Percentiles rank a stretch among this genome's conserved stretches.
Evolutionary conservation across 1,139 yeast genomes (phyloP).

Genomic region (Lodderomyces orthopsilosis): DNA sequence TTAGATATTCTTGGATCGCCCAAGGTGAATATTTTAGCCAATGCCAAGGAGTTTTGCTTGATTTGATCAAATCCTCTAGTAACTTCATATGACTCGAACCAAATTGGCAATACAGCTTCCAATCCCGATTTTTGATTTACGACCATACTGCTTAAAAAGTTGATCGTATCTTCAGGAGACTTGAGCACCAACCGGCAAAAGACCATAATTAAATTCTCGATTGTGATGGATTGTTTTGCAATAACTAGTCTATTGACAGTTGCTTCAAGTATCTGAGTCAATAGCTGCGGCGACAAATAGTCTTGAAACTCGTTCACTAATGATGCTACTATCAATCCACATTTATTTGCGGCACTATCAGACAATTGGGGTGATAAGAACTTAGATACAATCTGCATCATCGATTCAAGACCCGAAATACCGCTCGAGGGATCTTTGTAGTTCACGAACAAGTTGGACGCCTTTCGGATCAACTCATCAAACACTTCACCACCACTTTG

Average conservation of each 20-base stretch:
- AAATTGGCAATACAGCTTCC: constrained; percentile 47
- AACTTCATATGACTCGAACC: constrained; percentile 82
- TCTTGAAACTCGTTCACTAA: constrained; percentile 58
- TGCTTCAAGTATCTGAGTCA: constrained; percentile 65
- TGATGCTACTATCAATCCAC: constrained; percentile 67
- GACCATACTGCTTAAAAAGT: constrained; percentile 40
- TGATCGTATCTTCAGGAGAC: constrained; percentile 60
- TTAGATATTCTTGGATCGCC: constrained; percentile 52
- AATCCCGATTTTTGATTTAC: constrained; percentile 20
- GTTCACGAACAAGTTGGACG: constrained; percentile 42
- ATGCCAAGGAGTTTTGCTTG: constrained; percentile 66
- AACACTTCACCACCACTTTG: constrained; percentile 79
- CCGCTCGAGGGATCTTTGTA: constrained; percentile 38
- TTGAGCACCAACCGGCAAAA: constrained; percentile 68
- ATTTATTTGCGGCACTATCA: constrained; percentile 76
- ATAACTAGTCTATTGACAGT: constrained; percentile 63
- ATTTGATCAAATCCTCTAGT: constrained; percentile 78
- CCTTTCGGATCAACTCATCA: constrained; percentile 56
- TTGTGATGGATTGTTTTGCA: constrained; percentile 68
- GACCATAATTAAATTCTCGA: constrained; percentile 74
- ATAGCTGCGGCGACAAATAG: constrained; percentile 47
- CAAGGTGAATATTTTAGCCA: constrained; percentile 60
- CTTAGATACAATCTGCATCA: constrained; percentile 63
- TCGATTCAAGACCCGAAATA: constrained; percentile 50
- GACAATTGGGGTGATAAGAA: constrained; percentile 69